These are phyloP conservation scores for Chlorella sp. DNA, from an alignment of 139 green algal genomes.

Conservation along the genomic window DNA sequence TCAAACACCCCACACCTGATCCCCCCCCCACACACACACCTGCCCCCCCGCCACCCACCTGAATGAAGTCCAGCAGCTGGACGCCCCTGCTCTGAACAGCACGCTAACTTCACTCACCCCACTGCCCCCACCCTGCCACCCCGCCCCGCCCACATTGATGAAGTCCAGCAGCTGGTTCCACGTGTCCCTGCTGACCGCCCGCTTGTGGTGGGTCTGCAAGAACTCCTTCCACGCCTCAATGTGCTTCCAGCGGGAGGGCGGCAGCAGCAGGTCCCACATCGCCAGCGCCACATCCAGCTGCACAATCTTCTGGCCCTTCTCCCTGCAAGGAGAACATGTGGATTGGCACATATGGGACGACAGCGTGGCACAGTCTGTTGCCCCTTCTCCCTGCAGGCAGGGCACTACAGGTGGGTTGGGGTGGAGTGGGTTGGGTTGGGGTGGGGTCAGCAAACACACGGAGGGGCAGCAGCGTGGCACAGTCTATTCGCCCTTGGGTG, in stretches of 20 bases:
- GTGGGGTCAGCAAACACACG: too few species aligned
- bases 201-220: constrained; percentile 80
- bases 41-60: too few species aligned
- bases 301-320: constrained; percentile 96
- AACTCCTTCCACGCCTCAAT: constrained; percentile 87
- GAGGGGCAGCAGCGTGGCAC: too few species aligned
- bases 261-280: constrained; percentile 93
- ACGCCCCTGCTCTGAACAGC: too few species aligned
- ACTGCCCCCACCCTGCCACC: neutral
- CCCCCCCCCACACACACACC: too few species aligned
- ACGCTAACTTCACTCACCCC: neutral
- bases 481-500: too few species aligned
- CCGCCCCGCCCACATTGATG: constrained; percentile 12
- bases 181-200: constrained; percentile 86
- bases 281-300: constrained; percentile 90
- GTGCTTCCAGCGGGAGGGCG: constrained; percentile 59
- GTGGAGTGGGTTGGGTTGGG: too few species aligned
- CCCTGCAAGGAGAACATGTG: constrained; percentile 38
- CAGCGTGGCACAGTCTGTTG: neutral
- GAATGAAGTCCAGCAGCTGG: too few species aligned
- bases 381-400: too few species aligned
- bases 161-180: constrained; percentile 91
- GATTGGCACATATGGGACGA: neutral
- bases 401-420: too few species aligned
- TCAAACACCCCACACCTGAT: too few species aligned